A percentile compares a stretch with the other conserved stretches of the same genome.
These are phyloP conservation scores for Ophidiomyces ophidiicola DNA, from an alignment of 2,329 filamentous ascomycete species.

Conservation along the genomic window DNA sequence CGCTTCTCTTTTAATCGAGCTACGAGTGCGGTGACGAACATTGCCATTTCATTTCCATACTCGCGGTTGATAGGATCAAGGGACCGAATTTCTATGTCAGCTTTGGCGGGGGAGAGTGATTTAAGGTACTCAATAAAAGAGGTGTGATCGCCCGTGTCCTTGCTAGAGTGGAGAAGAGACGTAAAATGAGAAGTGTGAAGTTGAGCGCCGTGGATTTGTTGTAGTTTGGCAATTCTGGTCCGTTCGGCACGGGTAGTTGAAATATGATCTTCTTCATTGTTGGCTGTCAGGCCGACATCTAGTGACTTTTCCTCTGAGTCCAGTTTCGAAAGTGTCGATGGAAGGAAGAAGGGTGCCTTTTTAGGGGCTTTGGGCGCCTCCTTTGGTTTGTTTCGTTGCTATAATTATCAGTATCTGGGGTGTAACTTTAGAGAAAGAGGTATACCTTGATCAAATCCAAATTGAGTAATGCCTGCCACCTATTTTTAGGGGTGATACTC, in stretches of 20 bases:
- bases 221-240: constrained; percentile 58
- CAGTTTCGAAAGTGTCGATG: constrained; percentile 29
- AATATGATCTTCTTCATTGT: constrained; percentile 22
- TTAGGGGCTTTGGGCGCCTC: constrained; percentile 85
- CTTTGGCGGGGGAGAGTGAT: constrained; percentile 65
- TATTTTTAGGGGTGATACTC: constrained; percentile 74
- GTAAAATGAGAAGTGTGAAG: constrained; percentile 33
- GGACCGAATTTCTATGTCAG: constrained; percentile 83
- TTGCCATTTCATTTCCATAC: constrained; percentile 52
- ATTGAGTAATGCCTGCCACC: constrained; percentile 90
- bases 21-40: constrained; percentile 74
- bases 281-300: constrained; percentile 22
- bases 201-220: constrained; percentile 35
- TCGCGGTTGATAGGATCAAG: constrained; percentile 36
- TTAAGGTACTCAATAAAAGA: constrained; percentile 69
- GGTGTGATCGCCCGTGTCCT: constrained; percentile 48
- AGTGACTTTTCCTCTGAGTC: constrained; percentile 18
- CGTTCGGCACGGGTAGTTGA: constrained; percentile 37
- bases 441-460: constrained; percentile 65
- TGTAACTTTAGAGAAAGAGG: constrained; percentile 1
- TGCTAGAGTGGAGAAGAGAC: constrained; percentile 34
- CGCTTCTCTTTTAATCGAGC: constrained; percentile 52
- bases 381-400: constrained; percentile 85
- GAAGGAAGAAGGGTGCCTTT: constrained; percentile 91
- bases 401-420: constrained; percentile 9